These are phyloP conservation scores for Debaryomyces udenii DNA, from an alignment of 1,139 yeast species.

Conservation along the genomic window DNA sequence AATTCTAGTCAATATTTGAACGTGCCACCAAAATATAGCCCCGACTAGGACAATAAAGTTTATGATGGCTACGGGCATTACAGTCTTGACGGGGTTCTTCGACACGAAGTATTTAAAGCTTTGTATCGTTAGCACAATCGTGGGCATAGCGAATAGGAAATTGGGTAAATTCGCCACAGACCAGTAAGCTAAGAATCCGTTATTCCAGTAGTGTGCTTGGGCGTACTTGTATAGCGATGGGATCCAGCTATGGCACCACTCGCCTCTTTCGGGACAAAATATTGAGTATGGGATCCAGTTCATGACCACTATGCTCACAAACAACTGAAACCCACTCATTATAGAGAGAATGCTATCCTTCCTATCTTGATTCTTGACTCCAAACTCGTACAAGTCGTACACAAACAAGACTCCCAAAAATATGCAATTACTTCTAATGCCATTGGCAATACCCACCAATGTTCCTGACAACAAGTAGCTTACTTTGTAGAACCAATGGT, in stretches of 20 bases:
- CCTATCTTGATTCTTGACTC: constrained; percentile 18
- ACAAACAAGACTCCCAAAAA: constrained; percentile 70
- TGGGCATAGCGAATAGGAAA: constrained; percentile 77
- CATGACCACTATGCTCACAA: constrained; percentile 44
- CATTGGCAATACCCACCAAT: constrained; percentile 57
- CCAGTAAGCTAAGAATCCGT: constrained; percentile 84
- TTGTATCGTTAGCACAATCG: constrained; percentile 43
- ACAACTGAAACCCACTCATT: constrained; percentile 58
- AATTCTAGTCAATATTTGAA: constrained; percentile 82
- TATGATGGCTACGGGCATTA: constrained; percentile 39
- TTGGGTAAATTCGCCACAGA: constrained; percentile 79
- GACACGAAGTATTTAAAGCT: constrained; percentile 34
- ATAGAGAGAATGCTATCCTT: constrained; percentile 34
- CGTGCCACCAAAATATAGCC: constrained; percentile 71
- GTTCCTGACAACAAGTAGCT: constrained; percentile 59
- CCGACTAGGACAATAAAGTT: constrained; percentile 48
- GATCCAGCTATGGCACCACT: constrained; percentile 67
- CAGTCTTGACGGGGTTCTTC: constrained; percentile 38
- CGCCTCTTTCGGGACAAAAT: constrained; percentile 74
- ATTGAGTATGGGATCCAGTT: constrained; percentile 56
- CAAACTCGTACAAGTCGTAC: constrained; percentile 50
- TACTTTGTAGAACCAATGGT: constrained; percentile 9
- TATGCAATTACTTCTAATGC: constrained; percentile 75
- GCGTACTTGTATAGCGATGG: constrained; percentile 76
- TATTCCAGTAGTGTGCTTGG: constrained; percentile 81